Conservation (phyloP, 345 rosid genomes). For the Pseudoturritis turrita region DNA sequence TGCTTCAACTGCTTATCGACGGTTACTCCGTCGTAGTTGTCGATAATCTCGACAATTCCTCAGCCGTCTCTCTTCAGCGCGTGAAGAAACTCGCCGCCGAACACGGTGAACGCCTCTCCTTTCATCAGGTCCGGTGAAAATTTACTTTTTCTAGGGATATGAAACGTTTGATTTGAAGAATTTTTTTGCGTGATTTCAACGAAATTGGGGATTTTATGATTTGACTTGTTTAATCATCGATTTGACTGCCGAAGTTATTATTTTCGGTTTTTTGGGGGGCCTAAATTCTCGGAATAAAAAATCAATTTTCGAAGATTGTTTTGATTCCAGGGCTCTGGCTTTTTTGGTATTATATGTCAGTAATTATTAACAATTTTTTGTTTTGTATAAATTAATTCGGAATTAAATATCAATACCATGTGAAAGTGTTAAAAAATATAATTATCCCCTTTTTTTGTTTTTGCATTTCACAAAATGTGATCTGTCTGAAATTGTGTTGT, state of each 20-base stretch:
- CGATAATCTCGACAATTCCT: slow-evolving; percentile 82
- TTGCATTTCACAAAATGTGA: background rate
- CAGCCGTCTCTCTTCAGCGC: slow-evolving; percentile 47
- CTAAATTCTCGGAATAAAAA: background rate
- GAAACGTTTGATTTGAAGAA: background rate
- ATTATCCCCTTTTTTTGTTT: background rate
- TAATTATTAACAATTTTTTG: background rate
- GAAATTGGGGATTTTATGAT: slow-evolving; percentile 6
- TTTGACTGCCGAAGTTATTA: background rate
- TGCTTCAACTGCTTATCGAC: slow-evolving; percentile 67
- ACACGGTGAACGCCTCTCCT: slow-evolving; percentile 48
- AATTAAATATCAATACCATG: slow-evolving; percentile 1
- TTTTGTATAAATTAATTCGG: background rate
- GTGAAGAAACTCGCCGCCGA: slow-evolving; percentile 62
- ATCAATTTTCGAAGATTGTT: background rate
- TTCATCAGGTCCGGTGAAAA: slow-evolving; percentile 47
- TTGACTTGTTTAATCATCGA: slow-evolving; percentile 8
- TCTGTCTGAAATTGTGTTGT: background rate
- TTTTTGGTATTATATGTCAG: background rate
- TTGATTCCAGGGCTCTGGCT: slow-evolving; percentile 3
- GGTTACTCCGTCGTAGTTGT: slow-evolving; percentile 63
- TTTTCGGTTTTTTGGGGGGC: background rate
- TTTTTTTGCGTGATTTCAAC: background rate
- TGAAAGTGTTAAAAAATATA: background rate
- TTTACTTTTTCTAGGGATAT: background rate